phyloP scores from a whole-genome alignment of 78 protist species.

The Tieghemostelium lacteum region DNA sequence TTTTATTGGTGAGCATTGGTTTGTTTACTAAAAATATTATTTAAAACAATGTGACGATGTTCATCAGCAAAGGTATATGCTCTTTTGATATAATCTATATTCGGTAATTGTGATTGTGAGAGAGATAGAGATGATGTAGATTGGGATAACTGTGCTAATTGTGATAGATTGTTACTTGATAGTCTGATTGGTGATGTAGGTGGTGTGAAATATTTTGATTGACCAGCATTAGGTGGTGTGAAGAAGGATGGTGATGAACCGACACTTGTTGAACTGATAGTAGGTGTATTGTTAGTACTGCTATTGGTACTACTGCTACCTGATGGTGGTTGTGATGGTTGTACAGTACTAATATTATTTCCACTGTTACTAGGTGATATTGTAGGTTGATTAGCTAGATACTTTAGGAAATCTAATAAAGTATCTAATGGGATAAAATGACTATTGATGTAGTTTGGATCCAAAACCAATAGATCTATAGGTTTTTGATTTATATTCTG shows the following conservation, averaged over 20 bases:
- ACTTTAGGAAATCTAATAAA: slow-evolving; percentile 16
- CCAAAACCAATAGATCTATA: not conserved
- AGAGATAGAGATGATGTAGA: not conserved
- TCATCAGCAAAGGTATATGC: slow-evolving; percentile 6
- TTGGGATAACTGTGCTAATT: not conserved
- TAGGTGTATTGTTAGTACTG: not conserved
- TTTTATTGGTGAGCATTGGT: too few species aligned
- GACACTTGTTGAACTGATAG: not conserved
- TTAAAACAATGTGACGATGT: not conserved
- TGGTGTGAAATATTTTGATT: not conserved
- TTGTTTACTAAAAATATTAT: too few species aligned
- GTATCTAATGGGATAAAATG: not conserved
- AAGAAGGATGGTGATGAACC: slow-evolving; percentile 1
- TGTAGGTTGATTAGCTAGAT: not conserved
- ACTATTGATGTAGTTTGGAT: not conserved
- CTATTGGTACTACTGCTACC: not conserved
- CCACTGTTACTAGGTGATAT: slow-evolving; percentile 2
- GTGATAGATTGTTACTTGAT: not conserved
- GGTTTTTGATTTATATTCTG: slow-evolving; percentile 30
- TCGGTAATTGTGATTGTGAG: not conserved
- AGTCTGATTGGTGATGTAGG: not conserved
- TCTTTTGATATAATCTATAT: not conserved
- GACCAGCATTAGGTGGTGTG: not conserved
- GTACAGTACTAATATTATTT: not conserved
- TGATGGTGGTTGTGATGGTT: not conserved